Evolutionary conservation across 768 basidiomycete species (phyloP).

Genomic region (Collybia sordida): DNA sequence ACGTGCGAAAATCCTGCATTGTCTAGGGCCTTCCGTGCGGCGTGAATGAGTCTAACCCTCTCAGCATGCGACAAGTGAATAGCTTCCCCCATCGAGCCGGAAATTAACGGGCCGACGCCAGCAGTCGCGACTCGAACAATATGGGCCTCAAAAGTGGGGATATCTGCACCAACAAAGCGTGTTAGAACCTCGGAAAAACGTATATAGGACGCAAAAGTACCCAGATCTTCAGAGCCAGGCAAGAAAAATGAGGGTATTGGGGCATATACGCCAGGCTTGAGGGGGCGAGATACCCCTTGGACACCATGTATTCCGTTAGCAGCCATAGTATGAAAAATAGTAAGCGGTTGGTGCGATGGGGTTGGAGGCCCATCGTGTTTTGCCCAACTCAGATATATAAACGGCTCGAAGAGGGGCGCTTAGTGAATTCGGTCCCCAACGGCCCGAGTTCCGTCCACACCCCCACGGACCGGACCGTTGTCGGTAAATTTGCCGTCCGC

Average conservation of each 20-base stretch:
- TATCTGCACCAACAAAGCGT: conserved; percentile 39
- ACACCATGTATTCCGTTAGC: conserved; percentile 34
- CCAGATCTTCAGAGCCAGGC: conserved; percentile 75
- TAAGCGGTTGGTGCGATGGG: conserved; percentile 12
- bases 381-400: conserved; percentile 19
- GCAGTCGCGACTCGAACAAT: conserved; percentile 61
- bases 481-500: conserved; percentile 3
- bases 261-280: conserved; percentile 78
- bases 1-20: conserved; percentile 51
- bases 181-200: conserved; percentile 6
- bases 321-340: conserved; percentile 33
- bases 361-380: conserved; percentile 13
- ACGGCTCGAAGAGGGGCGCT: conserved; percentile 12
- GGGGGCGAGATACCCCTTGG: conserved; percentile 45
- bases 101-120: conserved; percentile 70
- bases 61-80: conserved; percentile 71
- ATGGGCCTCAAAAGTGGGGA: conserved; percentile 68
- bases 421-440: conserved; percentile 18
- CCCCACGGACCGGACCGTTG: conserved; percentile 20
- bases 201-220: conserved; percentile 39
- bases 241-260: conserved; percentile 89
- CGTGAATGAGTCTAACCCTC: conserved; percentile 60
- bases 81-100: conserved; percentile 87
- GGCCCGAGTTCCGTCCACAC: conserved; percentile 22
- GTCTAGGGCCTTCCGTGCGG: conserved; percentile 73